Evolutionary conservation across 1,284 basidiomycete species (phyloP).

Genomic region (Leccinum huronense): DNA sequence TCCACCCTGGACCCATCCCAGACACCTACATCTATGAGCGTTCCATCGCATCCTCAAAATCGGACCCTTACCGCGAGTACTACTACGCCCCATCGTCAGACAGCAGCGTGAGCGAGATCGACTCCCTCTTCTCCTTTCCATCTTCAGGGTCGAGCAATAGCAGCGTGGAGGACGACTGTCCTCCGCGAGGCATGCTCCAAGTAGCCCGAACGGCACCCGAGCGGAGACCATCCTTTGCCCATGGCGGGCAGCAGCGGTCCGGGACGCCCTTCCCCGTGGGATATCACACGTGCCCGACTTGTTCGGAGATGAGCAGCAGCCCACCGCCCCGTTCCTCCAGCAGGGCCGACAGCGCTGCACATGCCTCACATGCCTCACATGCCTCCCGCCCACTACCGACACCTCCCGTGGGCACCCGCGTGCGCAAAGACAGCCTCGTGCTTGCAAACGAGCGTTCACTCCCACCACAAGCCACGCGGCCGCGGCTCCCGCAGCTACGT

Average conservation of each 20-base stretch:
- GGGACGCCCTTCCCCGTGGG: conserved; percentile 23
- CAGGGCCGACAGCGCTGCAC: conserved; percentile 24
- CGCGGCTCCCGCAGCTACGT: conserved; percentile 32
- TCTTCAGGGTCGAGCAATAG: conserved; percentile 53
- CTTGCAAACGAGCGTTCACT: conserved; percentile 35
- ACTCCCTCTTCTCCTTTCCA: conserved; percentile 40
- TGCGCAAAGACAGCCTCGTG: conserved; percentile 39
- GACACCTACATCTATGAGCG: conserved; percentile 59
- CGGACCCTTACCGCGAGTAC: conserved; percentile 43
- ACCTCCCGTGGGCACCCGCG: conserved; percentile 32
- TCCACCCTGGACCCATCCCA: conserved; percentile 44
- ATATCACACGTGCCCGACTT: conserved; percentile 36
- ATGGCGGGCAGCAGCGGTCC: conserved; percentile 24
- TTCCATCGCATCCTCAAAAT: conserved; percentile 49
- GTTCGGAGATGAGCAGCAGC: conserved; percentile 35
- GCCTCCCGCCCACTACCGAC: conserved; percentile 33
- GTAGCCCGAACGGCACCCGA: conserved; percentile 24
- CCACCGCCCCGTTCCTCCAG: conserved; percentile 25
- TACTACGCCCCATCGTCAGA: conserved; percentile 47
- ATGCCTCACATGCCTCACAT: conserved; percentile 9
- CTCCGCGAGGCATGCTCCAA: conserved; percentile 28
- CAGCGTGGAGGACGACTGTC: conserved; percentile 44
- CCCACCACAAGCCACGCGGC: conserved; percentile 24
- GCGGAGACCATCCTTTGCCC: conserved; percentile 25
- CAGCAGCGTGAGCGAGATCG: conserved; percentile 38